phyloP scores from a whole-genome alignment of 2,329 filamentous ascomycete species.

The Colletotrichum endophyticum region DNA sequence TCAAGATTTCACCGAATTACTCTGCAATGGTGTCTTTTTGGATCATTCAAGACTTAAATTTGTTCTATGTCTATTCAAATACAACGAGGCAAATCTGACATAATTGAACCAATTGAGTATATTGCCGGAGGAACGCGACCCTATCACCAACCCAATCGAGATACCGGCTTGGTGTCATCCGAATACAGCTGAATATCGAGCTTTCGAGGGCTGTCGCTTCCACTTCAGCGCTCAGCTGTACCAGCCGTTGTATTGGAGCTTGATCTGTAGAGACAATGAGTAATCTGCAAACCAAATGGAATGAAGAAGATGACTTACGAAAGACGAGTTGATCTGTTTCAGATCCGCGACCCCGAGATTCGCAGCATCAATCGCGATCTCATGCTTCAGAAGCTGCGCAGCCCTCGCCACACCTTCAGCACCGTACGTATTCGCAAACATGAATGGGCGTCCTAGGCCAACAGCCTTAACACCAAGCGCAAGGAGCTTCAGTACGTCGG shows the following conservation, averaged over 20 bases:
- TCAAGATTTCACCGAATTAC: too few species aligned
- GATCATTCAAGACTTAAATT: rapidly evolving
- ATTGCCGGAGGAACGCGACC: rapidly evolving
- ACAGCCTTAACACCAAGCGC: slow-evolving; percentile 45
- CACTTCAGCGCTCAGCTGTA: not conserved
- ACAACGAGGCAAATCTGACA: too few species aligned
- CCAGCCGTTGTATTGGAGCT: not conserved
- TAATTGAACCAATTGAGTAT: too few species aligned
- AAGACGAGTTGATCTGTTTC: not conserved
- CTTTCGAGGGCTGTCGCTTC: too few species aligned
- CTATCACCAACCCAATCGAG: too few species aligned
- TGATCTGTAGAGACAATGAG: not conserved
- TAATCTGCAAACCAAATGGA: rapidly evolving
- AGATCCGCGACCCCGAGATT: not conserved
- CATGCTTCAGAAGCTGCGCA: not conserved
- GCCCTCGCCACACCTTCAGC: not conserved
- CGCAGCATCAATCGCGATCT: not conserved
- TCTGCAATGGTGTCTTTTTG: too few species aligned
- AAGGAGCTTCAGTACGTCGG: slow-evolving; percentile 45
- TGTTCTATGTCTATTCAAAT: too few species aligned
- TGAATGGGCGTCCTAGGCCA: slow-evolving; percentile 42
- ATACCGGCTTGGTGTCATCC: too few species aligned
- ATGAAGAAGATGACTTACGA: not conserved
- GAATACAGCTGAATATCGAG: too few species aligned
- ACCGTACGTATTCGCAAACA: slow-evolving; percentile 7